A percentile compares a stretch with the other conserved stretches of the same genome.
phyloP scores from a whole-genome alignment of 176 grass and related monocot species.

The Lolium perenne region DNA sequence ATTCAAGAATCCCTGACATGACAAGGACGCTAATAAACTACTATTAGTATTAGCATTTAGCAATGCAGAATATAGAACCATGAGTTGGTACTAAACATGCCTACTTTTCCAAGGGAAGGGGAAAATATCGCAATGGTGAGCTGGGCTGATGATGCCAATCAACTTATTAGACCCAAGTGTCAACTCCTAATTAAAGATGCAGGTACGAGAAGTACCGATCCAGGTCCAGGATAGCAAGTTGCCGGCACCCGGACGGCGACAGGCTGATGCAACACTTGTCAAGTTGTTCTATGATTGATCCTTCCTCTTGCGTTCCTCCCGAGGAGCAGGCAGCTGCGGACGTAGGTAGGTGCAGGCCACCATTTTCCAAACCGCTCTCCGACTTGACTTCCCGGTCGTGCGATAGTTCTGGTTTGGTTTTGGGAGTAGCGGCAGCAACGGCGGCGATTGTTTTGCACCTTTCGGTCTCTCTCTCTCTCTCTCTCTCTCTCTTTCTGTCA shows the following conservation, averaged over 20 bases:
- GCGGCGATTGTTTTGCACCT: not conserved
- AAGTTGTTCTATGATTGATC: not conserved
- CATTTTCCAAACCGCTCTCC: constrained; percentile 32
- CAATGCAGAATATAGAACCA: not conserved
- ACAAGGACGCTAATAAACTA: no score
- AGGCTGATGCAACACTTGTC: not conserved
- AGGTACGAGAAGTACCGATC: constrained; percentile 15
- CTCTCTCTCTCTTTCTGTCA: no score
- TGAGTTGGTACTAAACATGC: not conserved
- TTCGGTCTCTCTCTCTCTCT: not conserved
- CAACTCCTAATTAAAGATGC: constrained; percentile 48
- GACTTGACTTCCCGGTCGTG: constrained; percentile 15
- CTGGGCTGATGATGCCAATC: constrained; percentile 13
- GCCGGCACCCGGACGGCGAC: constrained; percentile 19
- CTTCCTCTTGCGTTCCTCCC: constrained; percentile 11
- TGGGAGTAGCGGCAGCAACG: not conserved
- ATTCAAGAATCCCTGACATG: not conserved
- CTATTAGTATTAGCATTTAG: not conserved
- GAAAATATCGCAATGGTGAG: constrained; percentile 4
- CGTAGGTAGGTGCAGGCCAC: constrained; percentile 8
- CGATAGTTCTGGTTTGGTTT: not conserved
- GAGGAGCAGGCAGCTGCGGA: not conserved
- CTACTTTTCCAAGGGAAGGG: not conserved
- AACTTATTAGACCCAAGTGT: constrained; percentile 29
- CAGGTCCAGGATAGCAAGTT: constrained; percentile 32